Evolutionary conservation across 177 flowering plant genomes (phyloP).

Genomic region (Vitis hybrid): DNA sequence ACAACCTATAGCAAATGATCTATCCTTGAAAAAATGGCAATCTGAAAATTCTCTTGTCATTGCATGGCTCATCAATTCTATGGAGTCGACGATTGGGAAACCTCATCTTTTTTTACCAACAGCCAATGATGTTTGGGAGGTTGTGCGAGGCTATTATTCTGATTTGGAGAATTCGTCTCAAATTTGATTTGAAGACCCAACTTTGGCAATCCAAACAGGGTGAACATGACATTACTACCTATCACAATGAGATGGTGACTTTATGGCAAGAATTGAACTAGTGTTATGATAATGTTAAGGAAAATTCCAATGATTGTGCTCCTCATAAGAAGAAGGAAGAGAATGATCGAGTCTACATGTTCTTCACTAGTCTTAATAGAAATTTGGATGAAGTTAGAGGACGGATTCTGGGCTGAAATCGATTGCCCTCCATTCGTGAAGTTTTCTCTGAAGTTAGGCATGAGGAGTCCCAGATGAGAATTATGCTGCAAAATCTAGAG

Average conservation of each 20-base stretch:
- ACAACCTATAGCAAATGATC: not conserved
- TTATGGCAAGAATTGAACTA: not conserved
- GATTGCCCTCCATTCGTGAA: not conserved
- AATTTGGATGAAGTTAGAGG: too few relatives aligned
- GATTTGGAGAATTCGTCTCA: not conserved
- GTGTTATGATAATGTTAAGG: not conserved
- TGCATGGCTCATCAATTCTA: not conserved
- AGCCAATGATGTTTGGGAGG: not conserved
- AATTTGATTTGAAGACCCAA: not conserved
- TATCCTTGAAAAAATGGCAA: not conserved
- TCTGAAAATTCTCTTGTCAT: not conserved
- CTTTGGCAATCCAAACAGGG: not conserved
- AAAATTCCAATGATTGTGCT: conserved; percentile 1
- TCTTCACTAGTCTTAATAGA: too few relatives aligned
- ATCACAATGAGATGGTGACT: not conserved
- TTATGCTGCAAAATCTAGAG: too few relatives aligned
- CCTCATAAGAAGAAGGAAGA: not conserved
- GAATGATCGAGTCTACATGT: not conserved
- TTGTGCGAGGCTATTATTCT: not conserved
- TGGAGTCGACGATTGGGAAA: not conserved
- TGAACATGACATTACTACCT: conserved; percentile 1
- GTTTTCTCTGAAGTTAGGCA: not conserved
- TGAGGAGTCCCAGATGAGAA: not conserved
- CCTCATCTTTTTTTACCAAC: not conserved
- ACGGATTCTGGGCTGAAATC: fast-evolving